These are phyloP conservation scores for Phaseolus lunatus DNA, from an alignment of 306 rosid species.

Conservation along the genomic window DNA sequence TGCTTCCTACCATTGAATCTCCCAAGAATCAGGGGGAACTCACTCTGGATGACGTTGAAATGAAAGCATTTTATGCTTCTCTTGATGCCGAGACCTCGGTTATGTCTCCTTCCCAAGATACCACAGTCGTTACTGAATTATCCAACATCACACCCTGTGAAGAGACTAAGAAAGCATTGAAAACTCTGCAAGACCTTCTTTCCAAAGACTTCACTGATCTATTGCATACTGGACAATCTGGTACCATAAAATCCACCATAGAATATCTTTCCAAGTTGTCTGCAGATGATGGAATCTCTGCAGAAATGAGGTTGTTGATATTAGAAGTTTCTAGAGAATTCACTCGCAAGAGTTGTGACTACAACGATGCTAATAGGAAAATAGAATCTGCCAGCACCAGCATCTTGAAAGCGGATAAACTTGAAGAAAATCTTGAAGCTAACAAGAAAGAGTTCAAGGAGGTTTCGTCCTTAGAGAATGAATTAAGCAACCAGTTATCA, in stretches of 20 bases:
- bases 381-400: constrained; percentile 50
- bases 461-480: constrained; percentile 50
- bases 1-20: constrained; percentile 43
- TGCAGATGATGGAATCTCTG: constrained; percentile 44
- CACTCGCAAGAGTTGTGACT: constrained; percentile 51
- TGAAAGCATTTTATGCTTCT: constrained; percentile 61
- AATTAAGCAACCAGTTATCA: constrained; percentile 51
- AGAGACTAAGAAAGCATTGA: constrained; percentile 52
- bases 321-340: constrained; percentile 55
- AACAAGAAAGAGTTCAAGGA: constrained; percentile 59
- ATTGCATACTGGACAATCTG: constrained; percentile 45
- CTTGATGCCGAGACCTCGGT: constrained; percentile 52
- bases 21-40: constrained; percentile 46
- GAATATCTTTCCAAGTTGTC: constrained; percentile 52
- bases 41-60: constrained; percentile 53
- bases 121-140: constrained; percentile 22
- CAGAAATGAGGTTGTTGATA: constrained; percentile 50
- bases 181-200: constrained; percentile 52
- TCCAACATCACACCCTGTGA: constrained; percentile 45
- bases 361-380: constrained; percentile 52
- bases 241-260: constrained; percentile 46
- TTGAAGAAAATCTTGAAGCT: constrained; percentile 56
- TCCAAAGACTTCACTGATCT: constrained; percentile 50
- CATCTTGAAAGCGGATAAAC: constrained; percentile 54
- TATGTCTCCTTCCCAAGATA: constrained; percentile 43